Percentiles rank a stretch among this genome's conserved stretches.
phyloP scores from a whole-genome alignment of 768 basidiomycete species.

The Phylloporus sp. region DNA sequence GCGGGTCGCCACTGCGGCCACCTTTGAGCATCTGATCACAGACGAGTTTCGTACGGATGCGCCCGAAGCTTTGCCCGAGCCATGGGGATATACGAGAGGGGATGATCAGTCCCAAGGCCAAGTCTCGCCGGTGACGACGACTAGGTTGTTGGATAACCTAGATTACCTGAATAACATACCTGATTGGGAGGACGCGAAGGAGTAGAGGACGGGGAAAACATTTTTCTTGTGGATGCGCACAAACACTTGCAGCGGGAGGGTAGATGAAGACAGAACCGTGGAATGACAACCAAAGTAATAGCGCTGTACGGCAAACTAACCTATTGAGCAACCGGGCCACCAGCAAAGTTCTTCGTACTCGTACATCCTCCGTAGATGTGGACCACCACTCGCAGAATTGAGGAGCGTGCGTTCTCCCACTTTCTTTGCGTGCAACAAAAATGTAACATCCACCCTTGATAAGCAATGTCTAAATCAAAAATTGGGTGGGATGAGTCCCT shows the following conservation, averaged over 20 bases:
- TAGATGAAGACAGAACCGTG: background rate
- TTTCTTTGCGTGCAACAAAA: background rate
- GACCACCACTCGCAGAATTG: background rate
- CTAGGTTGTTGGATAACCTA: background rate
- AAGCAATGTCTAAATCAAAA: background rate
- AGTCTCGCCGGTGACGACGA: background rate
- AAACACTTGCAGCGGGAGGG: background rate
- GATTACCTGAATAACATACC: background rate
- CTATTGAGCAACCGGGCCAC: background rate
- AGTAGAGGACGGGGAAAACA: background rate
- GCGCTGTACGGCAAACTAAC: background rate
- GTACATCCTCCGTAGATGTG: background rate
- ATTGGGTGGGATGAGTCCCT: background rate
- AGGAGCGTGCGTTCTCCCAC: background rate
- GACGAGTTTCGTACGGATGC: slow-evolving; percentile 18
- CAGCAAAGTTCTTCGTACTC: background rate
- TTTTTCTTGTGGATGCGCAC: background rate
- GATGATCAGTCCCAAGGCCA: background rate
- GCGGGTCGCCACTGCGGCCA: slow-evolving; percentile 16
- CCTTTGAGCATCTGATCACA: slow-evolving; percentile 23
- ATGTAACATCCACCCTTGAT: background rate
- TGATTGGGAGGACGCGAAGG: background rate
- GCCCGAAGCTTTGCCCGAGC: slow-evolving; percentile 11
- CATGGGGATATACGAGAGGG: slow-evolving; percentile 16
- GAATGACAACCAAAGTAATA: background rate